Evolutionary conservation across 192 early-diverging fungal genomes (phyloP), one percentile per base, ranked within the genome.

Genomic region (Linnemannia schmuckeri): DNA sequence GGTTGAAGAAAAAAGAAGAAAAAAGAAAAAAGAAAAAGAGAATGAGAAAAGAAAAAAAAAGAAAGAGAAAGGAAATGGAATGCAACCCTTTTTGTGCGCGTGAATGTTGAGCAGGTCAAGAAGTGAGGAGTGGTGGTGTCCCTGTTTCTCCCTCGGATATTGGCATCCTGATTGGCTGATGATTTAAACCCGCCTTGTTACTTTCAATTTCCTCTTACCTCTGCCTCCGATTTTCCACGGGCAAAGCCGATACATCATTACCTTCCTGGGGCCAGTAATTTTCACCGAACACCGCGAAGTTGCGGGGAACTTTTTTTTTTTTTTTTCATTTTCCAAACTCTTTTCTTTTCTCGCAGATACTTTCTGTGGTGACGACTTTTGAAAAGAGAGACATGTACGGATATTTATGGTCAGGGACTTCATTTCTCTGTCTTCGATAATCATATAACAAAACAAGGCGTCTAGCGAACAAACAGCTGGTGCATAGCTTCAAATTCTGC

Each of bases 401-500:
- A 12, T 66, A 30, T 66, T 66, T 17, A 33, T 33, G 27, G 27
- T 3, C 61, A 38, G 42, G 6, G 17, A 7, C 20, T 71, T 42
- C 70, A 71, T 71, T 70, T 41, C 69, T 41, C 35, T 70, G 40
- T 71, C 38, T 40, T 71, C 70, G 22, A 22, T 18, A 70, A 70
- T 30, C 35, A 38, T 66, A 42, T 76, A 22, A 61, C 35, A 66
- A 47, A 66, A 68, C 15, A 27, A 10, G 40, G 3, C 54, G 27
- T n/a, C 70, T 70, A 87, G 30, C 85, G 85, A 20, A 87, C 85
- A 81, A 87, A 87, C 17, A 87, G 72, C 73, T 81, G 79, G 54
- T 87, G 85, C 85, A 87, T 87, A 3, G 85, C 80, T 61, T 87
- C 85, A 63, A 87, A 87, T 54, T 87, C 85, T 6, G 85, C 70